Evolutionary conservation across 208 protist species (phyloP).

Genomic region (Strigomonas oncopelti): DNA sequence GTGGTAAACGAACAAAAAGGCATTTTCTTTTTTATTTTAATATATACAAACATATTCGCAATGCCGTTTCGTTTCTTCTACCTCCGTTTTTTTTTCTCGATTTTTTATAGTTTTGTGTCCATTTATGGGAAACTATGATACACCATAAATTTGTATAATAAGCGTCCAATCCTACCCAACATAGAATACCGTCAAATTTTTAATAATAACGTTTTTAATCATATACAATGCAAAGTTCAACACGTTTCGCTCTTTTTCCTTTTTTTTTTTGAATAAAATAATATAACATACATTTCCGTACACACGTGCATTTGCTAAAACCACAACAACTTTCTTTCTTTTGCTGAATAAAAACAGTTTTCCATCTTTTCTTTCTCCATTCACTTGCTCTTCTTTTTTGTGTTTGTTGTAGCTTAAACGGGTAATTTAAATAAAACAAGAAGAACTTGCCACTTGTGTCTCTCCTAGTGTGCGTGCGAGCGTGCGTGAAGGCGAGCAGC

Average conservation of each 20-base stretch:
- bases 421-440: not conserved
- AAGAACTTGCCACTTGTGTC: not conserved
- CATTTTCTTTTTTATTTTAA: conserved; percentile 11
- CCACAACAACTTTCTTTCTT: not conserved
- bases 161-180: no score
- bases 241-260: not conserved
- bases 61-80: not conserved
- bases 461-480: not conserved
- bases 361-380: not conserved
- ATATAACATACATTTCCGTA: not conserved
- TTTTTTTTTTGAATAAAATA: not conserved
- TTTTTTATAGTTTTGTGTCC: no score
- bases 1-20: no score
- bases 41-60: not conserved
- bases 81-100: no score
- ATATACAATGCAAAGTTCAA: no score
- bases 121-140: no score
- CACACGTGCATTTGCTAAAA: conserved; percentile 1
- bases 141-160: no score
- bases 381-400: not conserved
- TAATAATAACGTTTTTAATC: no score
- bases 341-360: not conserved
- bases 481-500: not conserved
- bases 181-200: no score
- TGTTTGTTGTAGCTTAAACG: no score